Conservation (phyloP, 140 eudicot species). For the Oenanthe javanica region DNA sequence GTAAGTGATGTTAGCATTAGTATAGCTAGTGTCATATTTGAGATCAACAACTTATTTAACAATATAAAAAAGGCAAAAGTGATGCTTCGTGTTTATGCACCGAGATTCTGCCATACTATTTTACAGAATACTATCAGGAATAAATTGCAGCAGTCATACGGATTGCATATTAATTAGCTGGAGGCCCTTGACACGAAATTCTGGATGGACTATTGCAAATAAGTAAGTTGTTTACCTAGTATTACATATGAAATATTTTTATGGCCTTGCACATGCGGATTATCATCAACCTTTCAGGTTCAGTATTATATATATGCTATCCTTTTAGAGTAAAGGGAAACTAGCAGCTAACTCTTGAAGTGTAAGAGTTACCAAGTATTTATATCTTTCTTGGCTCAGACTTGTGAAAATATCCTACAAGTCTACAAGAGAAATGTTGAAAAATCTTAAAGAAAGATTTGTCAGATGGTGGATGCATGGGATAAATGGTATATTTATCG, state of each 20-base stretch:
- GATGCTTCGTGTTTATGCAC: too few species aligned
- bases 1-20: slow-evolving; percentile 11
- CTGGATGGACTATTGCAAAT: neutral
- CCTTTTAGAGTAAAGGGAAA: too few species aligned
- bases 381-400: too few species aligned
- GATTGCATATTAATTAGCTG: neutral
- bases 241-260: neutral
- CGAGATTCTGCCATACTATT: too few species aligned
- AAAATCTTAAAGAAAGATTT: too few species aligned
- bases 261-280: too few species aligned
- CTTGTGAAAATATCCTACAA: neutral
- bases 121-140: too few species aligned
- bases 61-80: neutral
- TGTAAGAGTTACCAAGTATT: too few species aligned
- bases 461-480: neutral
- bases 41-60: neutral
- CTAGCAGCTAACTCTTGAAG: too few species aligned
- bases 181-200: neutral
- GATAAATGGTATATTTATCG: neutral
- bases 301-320: neutral
- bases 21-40: neutral
- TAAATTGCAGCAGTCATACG: too few species aligned
- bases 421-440: neutral
- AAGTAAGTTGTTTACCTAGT: neutral
- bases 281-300: neutral